Base-by-base conservation (phyloP, 1,284 basidiomycete genomes). In the Cutaneotrichosporon curvatum region DNA sequence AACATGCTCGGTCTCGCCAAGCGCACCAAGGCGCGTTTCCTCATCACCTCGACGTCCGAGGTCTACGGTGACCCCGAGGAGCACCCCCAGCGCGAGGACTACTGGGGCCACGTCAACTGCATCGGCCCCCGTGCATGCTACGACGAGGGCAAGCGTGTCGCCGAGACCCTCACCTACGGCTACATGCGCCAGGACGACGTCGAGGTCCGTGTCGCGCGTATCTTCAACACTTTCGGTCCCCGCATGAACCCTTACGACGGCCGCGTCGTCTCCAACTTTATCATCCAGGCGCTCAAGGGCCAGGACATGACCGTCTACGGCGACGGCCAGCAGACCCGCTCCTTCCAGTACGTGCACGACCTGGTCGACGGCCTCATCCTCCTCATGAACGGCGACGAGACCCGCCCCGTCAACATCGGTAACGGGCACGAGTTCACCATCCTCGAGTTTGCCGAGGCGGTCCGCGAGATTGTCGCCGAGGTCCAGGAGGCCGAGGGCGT, bases 1-100 rank as follows among this genome's bases (percentile, higher is more conserved):
- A 97, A 98, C 75, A 94, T 96, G 88, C 84, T 98, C 40, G 94
- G 89, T 50, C 79, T 98, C n/a, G 94, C 94, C 12, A 97, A 96
- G 74, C 86, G 91, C 51, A 90, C 85, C 45, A 96, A 96, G 72
- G 94, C 94, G 10, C 82, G 92, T 44, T 97, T 98, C 79, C 76
- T 98, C 56, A 91, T 97, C 59, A 84, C 84, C 51, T 91, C 87
- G 54, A 97, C 92, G 21, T 59, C 68, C 83, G 92, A 97, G 78
- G 87, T 97, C 7, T 97, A 97, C 67, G 92, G 92, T 54, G 90
- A 95, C 73, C 91, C 90, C 15, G 87, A 92, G 69, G 90, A 95
- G 40, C 92, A 96, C 72, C 94, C 94, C 33, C 94, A 98, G 71
- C 81, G 77, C 48, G 91, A 95, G 71, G 88, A 92, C 63, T 92